Base-by-base conservation (phyloP, 495 filamentous ascomycete genomes). In the Aspergillus incahuasiensis region DNA sequence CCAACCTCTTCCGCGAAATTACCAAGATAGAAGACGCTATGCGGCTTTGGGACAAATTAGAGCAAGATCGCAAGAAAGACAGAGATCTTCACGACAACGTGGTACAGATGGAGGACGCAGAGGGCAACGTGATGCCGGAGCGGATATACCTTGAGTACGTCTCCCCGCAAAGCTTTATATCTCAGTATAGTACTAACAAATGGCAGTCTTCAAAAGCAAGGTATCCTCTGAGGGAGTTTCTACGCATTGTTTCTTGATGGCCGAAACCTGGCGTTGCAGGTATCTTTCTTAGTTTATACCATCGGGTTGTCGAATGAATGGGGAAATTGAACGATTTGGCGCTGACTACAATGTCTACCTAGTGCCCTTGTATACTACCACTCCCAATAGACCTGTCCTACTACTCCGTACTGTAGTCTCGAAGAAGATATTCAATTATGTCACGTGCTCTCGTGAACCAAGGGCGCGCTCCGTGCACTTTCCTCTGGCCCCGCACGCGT, bases 91-190 rank as follows among this genome's bases (percentile, higher is more conserved):
- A 83, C 18, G 91, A 94, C 25, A 89, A 88, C 45, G 83, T 97
- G 1, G 89, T 96, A 30, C 90, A 98, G 76, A 97, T 97, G 95
- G 94, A 98, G 78, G 94, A 98, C 72, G 88, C 82, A 0, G 88
- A 95, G 65, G 94, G 94, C 42, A 97, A 97, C 66, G 95, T 97
- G 24, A 97, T 98, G 94, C 94, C 95, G 0, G 87, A 95, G 76
- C 95, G 95, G 76, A 90, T 98, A 39, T 98, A 96, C 66, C 81
- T 90, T 51, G 95, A 98, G 77, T 80, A 68, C 38, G 77, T 74
- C 9, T 30, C 16, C 51, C 56, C 35, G n/a, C n/a, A 4, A 11
- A 1, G 16, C 6, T 4, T 35, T 11, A 44, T 32, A 42, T 35
- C 12, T 19, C 20, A 34, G 12, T 12, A 6, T 39, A 11, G 13